Evolutionary conservation across 139 green algal species (phyloP), one percentile per base, ranked within the genome.

Genomic region (Micractinium sp.): DNA sequence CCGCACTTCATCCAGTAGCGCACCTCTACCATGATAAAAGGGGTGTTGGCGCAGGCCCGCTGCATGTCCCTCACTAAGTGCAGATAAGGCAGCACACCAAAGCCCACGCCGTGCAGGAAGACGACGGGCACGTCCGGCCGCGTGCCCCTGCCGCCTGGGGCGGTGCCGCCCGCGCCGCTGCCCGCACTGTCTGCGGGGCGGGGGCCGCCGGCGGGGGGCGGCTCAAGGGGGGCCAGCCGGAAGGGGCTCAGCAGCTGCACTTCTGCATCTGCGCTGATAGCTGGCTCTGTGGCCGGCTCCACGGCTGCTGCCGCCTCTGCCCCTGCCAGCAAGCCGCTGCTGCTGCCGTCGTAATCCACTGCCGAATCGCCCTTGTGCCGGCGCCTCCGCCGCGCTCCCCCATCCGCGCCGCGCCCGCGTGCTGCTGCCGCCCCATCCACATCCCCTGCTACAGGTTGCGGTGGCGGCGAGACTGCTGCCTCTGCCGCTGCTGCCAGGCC

Each of bases 81-180:
- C 71, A 94, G 78, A 78, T 95, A 95, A 0, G 93, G 93, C 38
- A 92, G 82, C 74, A 93, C 36, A 20, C 92, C 93, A 47, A 94
- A 81, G 35, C 93, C 93, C 1, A 95, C 93, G 35, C 93, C 93
- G 80, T 95, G 93, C 75, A 95, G 29, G 73, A 95, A 95, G 23
- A 95, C 87, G 4, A 95, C 73, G 39, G 93, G 93, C 66, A 90
- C 90, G 47, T 41, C 80, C 2, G 61, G 39, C 35, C 67, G 81
- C 13, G 81, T 84, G 61, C 36, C 38, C 38, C 66, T 69, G 20
- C 35, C 18, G 29, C 4, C 53, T 53, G 23, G 31, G 36, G 22
- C 23, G 61, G 4, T 12, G 61, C 13, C 69, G 29, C 61, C 89
- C 16, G 14, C 61, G 71, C 74, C 60, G 66, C 29, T 78, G 77